Percentiles rank a stretch among this genome's conserved stretches.
Evolutionary conservation across 1,139 yeast genomes (phyloP).

Genomic region (Pichia sp.): DNA sequence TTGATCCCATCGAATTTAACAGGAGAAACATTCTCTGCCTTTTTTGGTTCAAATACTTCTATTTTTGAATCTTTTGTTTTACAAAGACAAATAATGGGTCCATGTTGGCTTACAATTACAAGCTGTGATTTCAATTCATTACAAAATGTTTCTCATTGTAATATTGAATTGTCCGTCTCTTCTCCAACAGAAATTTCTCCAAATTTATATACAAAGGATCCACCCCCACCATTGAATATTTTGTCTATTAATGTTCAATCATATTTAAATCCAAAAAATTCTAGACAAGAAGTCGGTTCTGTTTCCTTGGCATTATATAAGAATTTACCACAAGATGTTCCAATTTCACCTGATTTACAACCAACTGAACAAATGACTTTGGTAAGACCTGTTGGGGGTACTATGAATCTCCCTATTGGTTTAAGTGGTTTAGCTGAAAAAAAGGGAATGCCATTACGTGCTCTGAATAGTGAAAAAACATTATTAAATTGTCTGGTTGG

Average conservation of each 20-base stretch:
- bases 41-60: constrained; percentile 72
- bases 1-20: constrained; percentile 56
- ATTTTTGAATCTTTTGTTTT: constrained; percentile 83
- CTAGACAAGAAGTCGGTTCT: constrained; percentile 83
- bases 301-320: constrained; percentile 68
- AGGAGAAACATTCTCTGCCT: constrained; percentile 73
- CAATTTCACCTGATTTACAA: constrained; percentile 47
- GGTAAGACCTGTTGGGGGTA: constrained; percentile 64
- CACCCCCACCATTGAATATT: constrained; percentile 59
- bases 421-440: constrained; percentile 52
- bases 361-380: constrained; percentile 61
- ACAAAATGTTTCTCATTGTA: constrained; percentile 74
- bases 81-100: constrained; percentile 88
- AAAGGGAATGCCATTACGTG: constrained; percentile 42
- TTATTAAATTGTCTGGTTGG: constrained; percentile 71
- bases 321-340: constrained; percentile 66
- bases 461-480: constrained; percentile 68
- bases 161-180: constrained; percentile 59
- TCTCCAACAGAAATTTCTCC: constrained; percentile 42
- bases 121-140: constrained; percentile 56
- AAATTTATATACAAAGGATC: constrained; percentile 41
- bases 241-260: constrained; percentile 80
- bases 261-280: constrained; percentile 59
- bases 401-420: constrained; percentile 66
- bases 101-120: constrained; percentile 84